Percentiles rank a stretch among this genome's conserved stretches.
These are phyloP conservation scores for Musa itinerans DNA, from an alignment of 176 grass and related monocot genomes.

Conservation along the genomic window DNA sequence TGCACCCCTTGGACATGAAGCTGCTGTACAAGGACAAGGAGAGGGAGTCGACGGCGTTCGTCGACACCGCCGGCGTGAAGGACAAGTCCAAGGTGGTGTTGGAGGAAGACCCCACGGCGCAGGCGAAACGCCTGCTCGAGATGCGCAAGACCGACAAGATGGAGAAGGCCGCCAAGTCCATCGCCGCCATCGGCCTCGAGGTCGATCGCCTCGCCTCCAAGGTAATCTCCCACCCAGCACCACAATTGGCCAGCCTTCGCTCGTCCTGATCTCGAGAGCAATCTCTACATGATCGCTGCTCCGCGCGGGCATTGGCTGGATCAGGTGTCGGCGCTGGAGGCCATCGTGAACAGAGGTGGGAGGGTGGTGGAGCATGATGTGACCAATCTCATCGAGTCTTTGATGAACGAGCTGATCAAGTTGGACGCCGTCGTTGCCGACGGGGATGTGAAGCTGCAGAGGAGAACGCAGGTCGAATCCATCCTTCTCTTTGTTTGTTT, in stretches of 20 bases:
- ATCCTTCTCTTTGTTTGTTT: no score
- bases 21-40: slow-evolving; percentile 83
- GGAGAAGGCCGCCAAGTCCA: slow-evolving; percentile 49
- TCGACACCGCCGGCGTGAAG: slow-evolving; percentile 78
- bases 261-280: not conserved
- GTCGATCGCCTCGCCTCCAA: slow-evolving; percentile 76
- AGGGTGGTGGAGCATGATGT: slow-evolving; percentile 71
- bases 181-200: slow-evolving; percentile 59
- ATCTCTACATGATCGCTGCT: not conserved
- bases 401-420: slow-evolving; percentile 92
- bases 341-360: slow-evolving; percentile 57
- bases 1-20: slow-evolving; percentile 87
- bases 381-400: slow-evolving; percentile 53
- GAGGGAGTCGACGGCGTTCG: slow-evolving; percentile 64
- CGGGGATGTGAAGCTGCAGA: slow-evolving; percentile 73
- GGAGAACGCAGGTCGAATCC: slow-evolving; percentile 49
- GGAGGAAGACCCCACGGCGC: slow-evolving; percentile 62
- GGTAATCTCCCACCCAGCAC: slow-evolving; percentile 20
- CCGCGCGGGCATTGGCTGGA: not conserved
- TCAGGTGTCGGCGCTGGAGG: slow-evolving; percentile 73
- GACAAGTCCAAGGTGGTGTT: slow-evolving; percentile 76
- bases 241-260: not conserved
- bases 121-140: slow-evolving; percentile 72
- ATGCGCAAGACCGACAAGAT: slow-evolving; percentile 58
- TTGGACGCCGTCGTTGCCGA: slow-evolving; percentile 76